These are phyloP conservation scores for Rhodosporidiobolus sp. DNA, from an alignment of 768 basidiomycete species.

Conservation along the genomic window DNA sequence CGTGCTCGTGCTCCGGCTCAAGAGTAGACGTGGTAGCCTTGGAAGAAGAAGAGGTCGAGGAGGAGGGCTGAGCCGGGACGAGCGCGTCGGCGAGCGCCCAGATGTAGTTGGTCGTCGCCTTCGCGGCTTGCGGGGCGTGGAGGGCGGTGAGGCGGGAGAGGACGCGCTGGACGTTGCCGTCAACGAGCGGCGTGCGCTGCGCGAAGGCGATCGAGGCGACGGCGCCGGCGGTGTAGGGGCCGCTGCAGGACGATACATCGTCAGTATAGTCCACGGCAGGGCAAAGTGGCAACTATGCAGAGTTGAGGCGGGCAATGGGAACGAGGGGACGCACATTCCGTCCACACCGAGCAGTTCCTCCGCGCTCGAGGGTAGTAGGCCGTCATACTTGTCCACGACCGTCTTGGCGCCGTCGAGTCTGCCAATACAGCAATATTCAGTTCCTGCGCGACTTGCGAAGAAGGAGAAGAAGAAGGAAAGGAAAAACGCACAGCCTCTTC, in stretches of 20 bases:
- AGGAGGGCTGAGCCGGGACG: slow-evolving; percentile 61
- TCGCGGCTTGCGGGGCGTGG: slow-evolving; percentile 75
- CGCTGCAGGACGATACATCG: too few species aligned
- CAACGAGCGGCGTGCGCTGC: slow-evolving; percentile 74
- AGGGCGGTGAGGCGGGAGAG: slow-evolving; percentile 61
- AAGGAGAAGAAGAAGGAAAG: neutral
- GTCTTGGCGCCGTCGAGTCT: slow-evolving; percentile 73
- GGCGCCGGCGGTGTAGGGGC: slow-evolving; percentile 48
- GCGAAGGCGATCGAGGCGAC: slow-evolving; percentile 79
- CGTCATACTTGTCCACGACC: slow-evolving; percentile 63
- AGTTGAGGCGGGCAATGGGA: neutral
- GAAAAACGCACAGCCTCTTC: slow-evolving; percentile 56
- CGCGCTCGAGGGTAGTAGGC: slow-evolving; percentile 74
- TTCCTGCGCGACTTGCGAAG: too few species aligned
- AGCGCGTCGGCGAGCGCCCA: slow-evolving; percentile 74
- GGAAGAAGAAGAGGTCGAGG: slow-evolving; percentile 52
- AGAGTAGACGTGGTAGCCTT: too few species aligned
- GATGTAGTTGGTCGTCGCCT: slow-evolving; percentile 70
- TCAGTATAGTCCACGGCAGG: too few species aligned
- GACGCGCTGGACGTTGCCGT: slow-evolving; percentile 48
- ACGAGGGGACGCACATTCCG: slow-evolving; percentile 61
- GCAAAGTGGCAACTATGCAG: neutral
- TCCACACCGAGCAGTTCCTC: slow-evolving; percentile 80
- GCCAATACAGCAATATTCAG: rapidly evolving
- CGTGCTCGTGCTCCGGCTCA: slow-evolving; percentile 59